Conservation (phyloP, 169 alveolate genomes). For the Plasmodium adleri region DNA sequence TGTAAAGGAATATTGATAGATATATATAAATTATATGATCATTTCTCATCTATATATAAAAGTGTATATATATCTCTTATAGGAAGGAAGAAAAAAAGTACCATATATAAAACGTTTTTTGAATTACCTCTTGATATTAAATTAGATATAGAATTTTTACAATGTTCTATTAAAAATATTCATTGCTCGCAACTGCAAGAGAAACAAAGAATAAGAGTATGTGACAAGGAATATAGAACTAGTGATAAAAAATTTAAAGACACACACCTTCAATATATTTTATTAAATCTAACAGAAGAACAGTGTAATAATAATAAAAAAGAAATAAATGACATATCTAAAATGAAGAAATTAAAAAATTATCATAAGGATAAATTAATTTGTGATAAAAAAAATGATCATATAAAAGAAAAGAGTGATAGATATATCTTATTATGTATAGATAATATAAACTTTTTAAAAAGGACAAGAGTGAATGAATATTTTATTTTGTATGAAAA, state of each 20-base stretch:
- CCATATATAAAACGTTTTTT: conserved; percentile 13
- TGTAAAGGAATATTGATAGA: conserved; percentile 29
- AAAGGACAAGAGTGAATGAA: neutral
- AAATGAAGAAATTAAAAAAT: neutral
- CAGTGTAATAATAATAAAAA: too few species aligned
- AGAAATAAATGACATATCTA: neutral
- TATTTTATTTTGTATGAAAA: neutral
- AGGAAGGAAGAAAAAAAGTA: conserved; percentile 32
- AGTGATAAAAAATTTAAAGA: neutral
- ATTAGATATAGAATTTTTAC: neutral
- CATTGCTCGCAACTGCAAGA: neutral
- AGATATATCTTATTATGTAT: conserved; percentile 21
- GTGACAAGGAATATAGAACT: neutral
- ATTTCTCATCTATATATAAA: neutral
- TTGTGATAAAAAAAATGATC: neutral
- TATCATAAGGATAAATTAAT: neutral
- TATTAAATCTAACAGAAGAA: too few species aligned
- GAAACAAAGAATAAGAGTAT: neutral
- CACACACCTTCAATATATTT: too few species aligned
- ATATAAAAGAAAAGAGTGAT: neutral
- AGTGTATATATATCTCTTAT: conserved; percentile 24
- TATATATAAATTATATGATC: conserved; percentile 6
- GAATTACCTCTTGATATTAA: conserved; percentile 2
- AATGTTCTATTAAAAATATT: neutral
- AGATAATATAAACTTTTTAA: neutral